phyloP scores from a whole-genome alignment of 768 basidiomycete genomes.

The Pleurotus ostreatus region DNA sequence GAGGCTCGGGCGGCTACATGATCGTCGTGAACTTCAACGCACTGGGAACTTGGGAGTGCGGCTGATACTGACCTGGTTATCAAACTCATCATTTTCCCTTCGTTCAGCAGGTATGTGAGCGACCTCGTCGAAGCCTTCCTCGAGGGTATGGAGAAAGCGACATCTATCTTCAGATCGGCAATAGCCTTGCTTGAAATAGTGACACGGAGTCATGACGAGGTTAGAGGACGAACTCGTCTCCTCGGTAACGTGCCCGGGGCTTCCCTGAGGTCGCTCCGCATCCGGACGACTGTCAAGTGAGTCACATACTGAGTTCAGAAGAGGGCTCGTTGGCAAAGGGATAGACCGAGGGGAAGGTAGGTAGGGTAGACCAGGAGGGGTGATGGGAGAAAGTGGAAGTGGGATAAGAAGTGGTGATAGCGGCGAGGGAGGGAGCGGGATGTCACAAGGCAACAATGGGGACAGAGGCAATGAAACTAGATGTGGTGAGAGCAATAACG shows the following conservation, averaged over 20 bases:
- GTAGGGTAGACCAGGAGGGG: neutral
- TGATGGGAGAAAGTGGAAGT: neutral
- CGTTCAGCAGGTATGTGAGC: too few species aligned
- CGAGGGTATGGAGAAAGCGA: slow-evolving; percentile 7
- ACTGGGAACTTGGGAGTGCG: too few species aligned
- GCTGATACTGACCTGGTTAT: too few species aligned
- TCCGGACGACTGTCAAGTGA: too few species aligned
- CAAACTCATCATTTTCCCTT: too few species aligned
- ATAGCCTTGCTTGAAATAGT: neutral
- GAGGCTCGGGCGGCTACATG: neutral
- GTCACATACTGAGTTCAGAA: too few species aligned
- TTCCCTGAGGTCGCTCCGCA: neutral
- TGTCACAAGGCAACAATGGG: neutral
- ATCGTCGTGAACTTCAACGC: too few species aligned
- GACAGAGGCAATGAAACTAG: neutral
- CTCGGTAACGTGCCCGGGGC: neutral
- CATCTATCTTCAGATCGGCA: slow-evolving; percentile 2
- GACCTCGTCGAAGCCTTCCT: too few species aligned
- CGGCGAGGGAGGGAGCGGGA: neutral
- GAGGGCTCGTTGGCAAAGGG: neutral
- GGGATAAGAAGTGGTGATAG: neutral
- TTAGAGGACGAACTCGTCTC: too few species aligned
- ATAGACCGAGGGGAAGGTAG: neutral
- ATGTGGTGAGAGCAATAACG: neutral
- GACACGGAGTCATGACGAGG: neutral